Percentiles rank a stretch among this genome's conserved stretches.
phyloP scores from a whole-genome alignment of 495 filamentous ascomycete genomes.

The Aspergillus campestris region DNA sequence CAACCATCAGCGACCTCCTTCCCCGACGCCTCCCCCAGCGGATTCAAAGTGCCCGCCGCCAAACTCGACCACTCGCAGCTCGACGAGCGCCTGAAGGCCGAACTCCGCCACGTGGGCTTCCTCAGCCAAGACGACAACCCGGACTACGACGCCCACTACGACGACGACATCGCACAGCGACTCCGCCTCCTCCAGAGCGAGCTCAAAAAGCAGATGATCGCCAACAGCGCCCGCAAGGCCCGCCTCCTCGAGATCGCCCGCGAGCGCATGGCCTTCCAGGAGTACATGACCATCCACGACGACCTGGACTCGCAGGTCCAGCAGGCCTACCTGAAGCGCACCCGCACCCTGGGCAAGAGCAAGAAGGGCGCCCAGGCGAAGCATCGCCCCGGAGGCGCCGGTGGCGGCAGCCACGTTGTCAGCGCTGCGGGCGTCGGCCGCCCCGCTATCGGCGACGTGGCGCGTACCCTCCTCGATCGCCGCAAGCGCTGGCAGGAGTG shows the following conservation, averaged over 20 bases:
- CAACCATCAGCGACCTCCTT: slow-evolving; percentile 67
- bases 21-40: slow-evolving; percentile 55
- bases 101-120: slow-evolving; percentile 91
- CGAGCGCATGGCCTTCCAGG: slow-evolving; percentile 88
- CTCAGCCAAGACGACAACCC: slow-evolving; percentile 58
- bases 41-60: slow-evolving; percentile 46
- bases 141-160: slow-evolving; percentile 81
- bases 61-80: slow-evolving; percentile 77
- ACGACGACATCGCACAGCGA: slow-evolving; percentile 90
- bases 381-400: slow-evolving; percentile 53
- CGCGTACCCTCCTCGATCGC: slow-evolving; percentile 82
- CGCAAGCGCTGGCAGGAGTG: slow-evolving; percentile 76
- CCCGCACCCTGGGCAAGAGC: slow-evolving; percentile 84
- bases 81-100: slow-evolving; percentile 82
- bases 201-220: slow-evolving; percentile 67
- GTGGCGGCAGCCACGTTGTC: slow-evolving; percentile 44
- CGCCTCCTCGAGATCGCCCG: slow-evolving; percentile 76
- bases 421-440: slow-evolving; percentile 48
- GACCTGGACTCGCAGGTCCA: slow-evolving; percentile 95
- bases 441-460: slow-evolving; percentile 84
- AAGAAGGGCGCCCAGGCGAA: slow-evolving; percentile 74
- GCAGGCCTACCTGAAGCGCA: slow-evolving; percentile 89
- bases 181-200: slow-evolving; percentile 75
- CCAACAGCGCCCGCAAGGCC: slow-evolving; percentile 84
- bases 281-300: slow-evolving; percentile 93